phyloP scores from a whole-genome alignment of 805 yeast species.

The Wickerhamiella cacticola region DNA sequence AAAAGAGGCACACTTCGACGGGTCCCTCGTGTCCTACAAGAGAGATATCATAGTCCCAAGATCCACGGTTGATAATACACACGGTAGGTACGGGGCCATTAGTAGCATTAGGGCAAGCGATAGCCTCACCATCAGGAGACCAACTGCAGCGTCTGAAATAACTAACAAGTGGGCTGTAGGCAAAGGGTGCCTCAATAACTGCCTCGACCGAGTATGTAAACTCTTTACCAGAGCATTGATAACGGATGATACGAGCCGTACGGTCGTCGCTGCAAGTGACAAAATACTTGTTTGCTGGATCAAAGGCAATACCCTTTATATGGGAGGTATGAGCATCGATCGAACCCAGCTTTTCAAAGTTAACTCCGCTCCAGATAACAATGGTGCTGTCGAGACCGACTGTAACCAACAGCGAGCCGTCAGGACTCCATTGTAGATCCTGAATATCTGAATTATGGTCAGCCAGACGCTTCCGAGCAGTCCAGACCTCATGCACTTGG shows the following conservation, averaged over 20 bases:
- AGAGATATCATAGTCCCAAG: constrained; percentile 52
- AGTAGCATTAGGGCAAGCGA: constrained; percentile 58
- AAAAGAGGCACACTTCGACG: constrained; percentile 49
- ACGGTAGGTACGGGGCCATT: constrained; percentile 54
- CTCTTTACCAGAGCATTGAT: constrained; percentile 58
- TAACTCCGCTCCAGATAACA: constrained; percentile 84
- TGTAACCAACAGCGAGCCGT: constrained; percentile 75
- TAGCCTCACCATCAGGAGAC: constrained; percentile 65
- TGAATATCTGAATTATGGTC: constrained; percentile 98
- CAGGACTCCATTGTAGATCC: constrained; percentile 97
- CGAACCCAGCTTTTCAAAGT: constrained; percentile 78
- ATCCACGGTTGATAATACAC: constrained; percentile 49
- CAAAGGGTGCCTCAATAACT: constrained; percentile 72
- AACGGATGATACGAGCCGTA: constrained; percentile 75
- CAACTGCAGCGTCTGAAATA: constrained; percentile 65
- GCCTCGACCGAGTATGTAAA: constrained; percentile 79
- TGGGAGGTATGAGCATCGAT: constrained; percentile 89
- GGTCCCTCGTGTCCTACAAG: constrained; percentile 62
- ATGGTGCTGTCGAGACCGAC: constrained; percentile 91
- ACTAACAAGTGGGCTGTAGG: constrained; percentile 79
- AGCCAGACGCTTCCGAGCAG: constrained; percentile 77
- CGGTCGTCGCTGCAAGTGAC: constrained; percentile 96
- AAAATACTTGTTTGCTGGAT: constrained; percentile 95
- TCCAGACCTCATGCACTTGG: constrained; percentile 86
- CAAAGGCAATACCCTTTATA: constrained; percentile 94